Percentiles rank a stretch among this genome's conserved stretches.
phyloP scores from a whole-genome alignment of 768 basidiomycete genomes.

The Suillus spraguei region DNA sequence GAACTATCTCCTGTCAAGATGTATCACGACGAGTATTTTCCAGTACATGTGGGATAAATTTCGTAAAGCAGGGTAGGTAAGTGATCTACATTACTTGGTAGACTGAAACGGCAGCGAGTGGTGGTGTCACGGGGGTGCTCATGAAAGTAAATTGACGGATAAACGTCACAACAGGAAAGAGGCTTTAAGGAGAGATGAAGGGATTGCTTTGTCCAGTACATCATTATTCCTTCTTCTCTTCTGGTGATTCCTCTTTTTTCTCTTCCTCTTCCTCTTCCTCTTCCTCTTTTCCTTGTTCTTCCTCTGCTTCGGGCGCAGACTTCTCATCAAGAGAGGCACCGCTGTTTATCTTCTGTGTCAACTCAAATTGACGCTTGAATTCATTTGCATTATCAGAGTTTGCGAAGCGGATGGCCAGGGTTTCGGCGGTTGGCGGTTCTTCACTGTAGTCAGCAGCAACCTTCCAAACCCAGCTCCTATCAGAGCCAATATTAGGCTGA shows the following conservation, averaged over 20 bases:
- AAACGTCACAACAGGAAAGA: conserved; percentile 14
- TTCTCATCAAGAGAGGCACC: conserved; percentile 29
- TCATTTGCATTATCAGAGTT: conserved; percentile 90
- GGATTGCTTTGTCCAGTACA: not conserved
- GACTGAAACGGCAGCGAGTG: conserved; percentile 16
- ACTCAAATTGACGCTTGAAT: conserved; percentile 91
- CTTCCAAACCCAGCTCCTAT: conserved; percentile 99
- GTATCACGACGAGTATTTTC: not conserved
- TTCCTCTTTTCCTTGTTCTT: conserved; percentile 29
- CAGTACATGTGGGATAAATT: conserved; percentile 24
- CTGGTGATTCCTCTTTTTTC: conserved; percentile 33
- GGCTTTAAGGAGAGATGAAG: conserved; percentile 12
- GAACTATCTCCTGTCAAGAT: conserved; percentile 3
- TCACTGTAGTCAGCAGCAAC: conserved; percentile 96
- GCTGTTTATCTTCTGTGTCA: conserved; percentile 71
- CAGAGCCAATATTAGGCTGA: conserved; percentile 97
- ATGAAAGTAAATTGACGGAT: conserved; percentile 4
- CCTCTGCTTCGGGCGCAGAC: conserved; percentile 20
- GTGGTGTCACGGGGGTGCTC: conserved; percentile 11
- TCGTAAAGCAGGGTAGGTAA: conserved; percentile 29
- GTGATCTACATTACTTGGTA: conserved; percentile 34
- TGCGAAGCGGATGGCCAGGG: conserved; percentile 97
- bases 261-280: conserved; percentile 27
- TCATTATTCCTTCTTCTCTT: conserved; percentile 36
- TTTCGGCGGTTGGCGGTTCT: conserved; percentile 86